phyloP scores from a whole-genome alignment of 2,329 filamentous ascomycete species.

The Aspergillus thermomutatus region DNA sequence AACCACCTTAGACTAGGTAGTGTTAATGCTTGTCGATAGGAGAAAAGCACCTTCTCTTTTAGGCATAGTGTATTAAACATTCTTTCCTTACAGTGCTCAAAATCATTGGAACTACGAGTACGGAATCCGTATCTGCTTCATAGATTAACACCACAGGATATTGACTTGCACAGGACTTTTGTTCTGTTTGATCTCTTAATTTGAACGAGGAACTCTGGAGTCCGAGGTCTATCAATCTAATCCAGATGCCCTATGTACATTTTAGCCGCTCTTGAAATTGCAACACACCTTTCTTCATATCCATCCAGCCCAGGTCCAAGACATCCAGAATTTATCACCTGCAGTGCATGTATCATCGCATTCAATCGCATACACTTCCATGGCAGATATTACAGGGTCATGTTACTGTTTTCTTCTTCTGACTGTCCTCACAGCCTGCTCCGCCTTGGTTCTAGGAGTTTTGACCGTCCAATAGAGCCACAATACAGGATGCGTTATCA shows the following conservation, averaged over 20 bases:
- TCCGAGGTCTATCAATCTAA: neutral
- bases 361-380: neutral
- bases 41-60: neutral
- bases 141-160: neutral
- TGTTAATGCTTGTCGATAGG: too few species aligned
- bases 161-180: neutral
- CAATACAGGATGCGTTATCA: slow-evolving; percentile 34
- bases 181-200: neutral
- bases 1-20: too few species aligned
- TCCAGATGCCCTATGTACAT: neutral
- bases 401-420: neutral
- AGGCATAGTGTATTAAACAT: neutral
- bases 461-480: slow-evolving; percentile 30
- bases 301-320: neutral
- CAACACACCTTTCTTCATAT: neutral
- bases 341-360: neutral
- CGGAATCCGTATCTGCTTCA: neutral
- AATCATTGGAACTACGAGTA: neutral
- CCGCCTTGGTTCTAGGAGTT: slow-evolving; percentile 8
- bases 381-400: neutral
- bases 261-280: neutral
- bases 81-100: neutral
- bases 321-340: neutral
- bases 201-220: neutral
- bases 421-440: neutral